Conservation (phyloP, 2,329 filamentous ascomycete species). For the Paecilomyces variotii region DNA sequence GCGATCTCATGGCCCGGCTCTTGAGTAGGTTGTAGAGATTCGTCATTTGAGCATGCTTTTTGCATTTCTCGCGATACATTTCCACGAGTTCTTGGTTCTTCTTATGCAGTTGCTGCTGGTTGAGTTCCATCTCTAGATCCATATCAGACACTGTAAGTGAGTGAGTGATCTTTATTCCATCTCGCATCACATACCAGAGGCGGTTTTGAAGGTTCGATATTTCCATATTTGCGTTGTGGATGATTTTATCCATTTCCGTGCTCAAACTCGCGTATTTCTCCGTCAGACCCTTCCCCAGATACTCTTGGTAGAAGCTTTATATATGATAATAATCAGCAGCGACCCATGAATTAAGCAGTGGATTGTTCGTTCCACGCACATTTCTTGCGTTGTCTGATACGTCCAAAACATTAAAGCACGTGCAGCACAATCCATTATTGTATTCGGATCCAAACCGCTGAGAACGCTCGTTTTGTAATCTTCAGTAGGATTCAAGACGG, state of each 20-base stretch:
- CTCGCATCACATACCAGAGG: conserved; percentile 47
- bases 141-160: neutral
- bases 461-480: conserved; percentile 85
- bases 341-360: neutral
- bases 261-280: conserved; percentile 63
- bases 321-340: conserved; percentile 7
- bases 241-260: conserved; percentile 61
- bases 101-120: conserved; percentile 55
- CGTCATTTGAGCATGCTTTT: conserved; percentile 60
- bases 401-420: conserved; percentile 28
- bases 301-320: conserved; percentile 65
- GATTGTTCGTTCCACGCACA: conserved; percentile 43
- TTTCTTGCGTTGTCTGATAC: conserved; percentile 66
- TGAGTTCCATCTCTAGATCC: conserved; percentile 46
- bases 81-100: conserved; percentile 66
- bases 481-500: conserved; percentile 68
- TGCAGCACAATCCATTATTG: conserved; percentile 60
- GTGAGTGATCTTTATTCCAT: neutral
- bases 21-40: conserved; percentile 52
- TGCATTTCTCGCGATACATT: conserved; percentile 61
- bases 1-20: conserved; percentile 45
- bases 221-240: conserved; percentile 67
- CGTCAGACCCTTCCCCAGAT: conserved; percentile 60
- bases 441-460: conserved; percentile 69
- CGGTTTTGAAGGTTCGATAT: conserved; percentile 59